Conservation (phyloP, 2,329 filamentous ascomycete species). For the Penicillium rolfsii region DNA sequence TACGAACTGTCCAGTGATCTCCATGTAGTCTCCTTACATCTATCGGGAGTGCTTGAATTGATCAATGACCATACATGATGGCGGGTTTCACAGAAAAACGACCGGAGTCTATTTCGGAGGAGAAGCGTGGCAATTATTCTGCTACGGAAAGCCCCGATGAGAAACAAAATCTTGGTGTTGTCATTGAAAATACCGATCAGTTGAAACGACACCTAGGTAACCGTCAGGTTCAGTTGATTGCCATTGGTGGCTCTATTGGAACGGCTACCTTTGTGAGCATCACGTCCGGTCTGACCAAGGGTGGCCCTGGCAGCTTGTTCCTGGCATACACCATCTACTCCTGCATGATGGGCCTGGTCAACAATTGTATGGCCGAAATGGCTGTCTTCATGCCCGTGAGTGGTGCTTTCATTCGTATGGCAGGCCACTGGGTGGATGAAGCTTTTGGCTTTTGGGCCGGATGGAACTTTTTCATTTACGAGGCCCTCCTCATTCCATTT, state of each 20-base stretch:
- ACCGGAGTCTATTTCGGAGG: not conserved
- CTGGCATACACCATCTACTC: slow-evolving; percentile 38
- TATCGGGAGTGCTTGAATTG: not conserved
- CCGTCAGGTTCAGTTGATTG: slow-evolving; percentile 24
- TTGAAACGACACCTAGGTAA: slow-evolving; percentile 15
- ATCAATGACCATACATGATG: not conserved
- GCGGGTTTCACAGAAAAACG: not conserved
- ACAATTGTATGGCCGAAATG: slow-evolving; percentile 51
- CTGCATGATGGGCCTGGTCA: slow-evolving; percentile 37
- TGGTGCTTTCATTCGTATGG: slow-evolving; percentile 46
- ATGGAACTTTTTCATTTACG: slow-evolving; percentile 52
- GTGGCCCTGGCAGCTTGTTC: slow-evolving; percentile 43
- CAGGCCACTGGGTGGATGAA: slow-evolving; percentile 50
- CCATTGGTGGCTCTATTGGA: slow-evolving; percentile 46
- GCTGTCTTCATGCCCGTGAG: slow-evolving; percentile 46
- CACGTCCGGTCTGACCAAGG: slow-evolving; percentile 37
- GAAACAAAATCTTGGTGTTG: not conserved
- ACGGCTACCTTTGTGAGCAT: slow-evolving; percentile 44
- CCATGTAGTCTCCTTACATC: not conserved
- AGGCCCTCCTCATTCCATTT: slow-evolving; percentile 41
- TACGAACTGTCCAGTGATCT: not conserved
- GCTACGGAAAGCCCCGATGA: not conserved
- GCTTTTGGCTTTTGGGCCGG: slow-evolving; percentile 49
- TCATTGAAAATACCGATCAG: slow-evolving; percentile 17
- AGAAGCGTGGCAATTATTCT: not conserved